phyloP scores from a whole-genome alignment of 495 filamentous ascomycete genomes.

The Cercophora scortea region DNA sequence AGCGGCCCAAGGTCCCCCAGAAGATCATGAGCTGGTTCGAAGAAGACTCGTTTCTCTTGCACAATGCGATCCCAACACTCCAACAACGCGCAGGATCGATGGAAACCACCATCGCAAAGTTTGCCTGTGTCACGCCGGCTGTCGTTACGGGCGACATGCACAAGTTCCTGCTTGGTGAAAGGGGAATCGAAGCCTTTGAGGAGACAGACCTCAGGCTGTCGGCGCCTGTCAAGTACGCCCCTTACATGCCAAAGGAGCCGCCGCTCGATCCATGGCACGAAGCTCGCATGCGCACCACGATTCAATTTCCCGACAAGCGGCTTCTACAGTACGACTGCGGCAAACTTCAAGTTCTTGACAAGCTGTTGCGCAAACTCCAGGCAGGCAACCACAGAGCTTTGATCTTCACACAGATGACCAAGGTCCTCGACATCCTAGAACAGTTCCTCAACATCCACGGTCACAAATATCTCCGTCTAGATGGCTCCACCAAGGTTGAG shows the following conservation, averaged over 20 bases:
- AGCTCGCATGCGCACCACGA: constrained; percentile 82
- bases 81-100: constrained; percentile 62
- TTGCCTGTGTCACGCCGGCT: constrained; percentile 83
- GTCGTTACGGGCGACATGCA: constrained; percentile 74
- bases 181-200: constrained; percentile 53
- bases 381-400: constrained; percentile 85
- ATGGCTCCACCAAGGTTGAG: constrained; percentile 90
- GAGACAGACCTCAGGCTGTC: constrained; percentile 39
- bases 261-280: constrained; percentile 82
- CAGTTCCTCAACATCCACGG: constrained; percentile 98
- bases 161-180: constrained; percentile 51
- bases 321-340: constrained; percentile 97
- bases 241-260: constrained; percentile 44
- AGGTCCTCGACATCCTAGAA: constrained; percentile 94
- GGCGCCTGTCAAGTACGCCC: constrained; percentile 34
- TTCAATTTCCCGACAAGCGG: constrained; percentile 94
- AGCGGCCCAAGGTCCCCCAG: constrained; percentile 43
- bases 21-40: constrained; percentile 66
- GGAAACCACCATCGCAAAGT: constrained; percentile 72
- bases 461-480: constrained; percentile 83
- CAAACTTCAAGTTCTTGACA: constrained; percentile 87
- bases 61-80: constrained; percentile 64
- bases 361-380: constrained; percentile 78
- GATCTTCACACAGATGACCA: constrained; percentile 99
- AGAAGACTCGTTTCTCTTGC: constrained; percentile 58